These are phyloP conservation scores for Jasminum sambac DNA, from an alignment of 257 asterid species.

Conservation along the genomic window DNA sequence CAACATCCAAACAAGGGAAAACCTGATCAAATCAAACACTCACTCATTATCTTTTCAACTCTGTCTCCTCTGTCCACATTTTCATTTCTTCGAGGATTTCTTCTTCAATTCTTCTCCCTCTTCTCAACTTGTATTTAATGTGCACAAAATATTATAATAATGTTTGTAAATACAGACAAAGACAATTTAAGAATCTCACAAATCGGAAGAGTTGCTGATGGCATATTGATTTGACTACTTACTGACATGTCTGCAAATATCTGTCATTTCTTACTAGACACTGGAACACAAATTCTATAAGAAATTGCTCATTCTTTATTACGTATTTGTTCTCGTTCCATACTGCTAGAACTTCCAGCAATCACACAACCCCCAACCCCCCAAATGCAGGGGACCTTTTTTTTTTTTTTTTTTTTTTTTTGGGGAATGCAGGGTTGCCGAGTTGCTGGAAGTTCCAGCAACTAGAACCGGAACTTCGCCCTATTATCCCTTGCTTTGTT, in stretches of 20 bases:
- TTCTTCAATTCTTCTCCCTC: neutral
- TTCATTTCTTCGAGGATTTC: neutral
- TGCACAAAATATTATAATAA: constrained; percentile 24
- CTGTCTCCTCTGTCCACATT: neutral
- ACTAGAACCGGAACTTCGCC: too few relatives aligned
- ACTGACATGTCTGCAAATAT: constrained; percentile 46
- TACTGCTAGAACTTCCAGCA: too few relatives aligned
- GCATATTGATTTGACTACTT: constrained; percentile 60
- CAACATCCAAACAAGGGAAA: constrained; percentile 22
- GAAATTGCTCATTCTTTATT: constrained; percentile 17
- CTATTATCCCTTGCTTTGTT: too few relatives aligned
- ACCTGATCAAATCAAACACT: constrained; percentile 25
- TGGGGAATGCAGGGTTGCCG: too few relatives aligned
- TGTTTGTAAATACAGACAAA: too few relatives aligned
- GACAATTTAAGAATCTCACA: too few relatives aligned
- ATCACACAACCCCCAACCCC: too few relatives aligned
- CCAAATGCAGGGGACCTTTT: too few relatives aligned
- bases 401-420: too few relatives aligned
- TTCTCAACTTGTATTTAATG: neutral
- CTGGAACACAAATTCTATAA: constrained; percentile 25
- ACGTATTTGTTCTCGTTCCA: neutral
- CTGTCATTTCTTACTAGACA: constrained; percentile 34
- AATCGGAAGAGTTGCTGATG: constrained; percentile 21
- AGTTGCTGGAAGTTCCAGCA: too few relatives aligned
- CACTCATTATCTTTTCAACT: neutral